A percentile compares a stretch with the other conserved stretches of the same genome.
These are phyloP conservation scores for Aspergillus pseudoterreus DNA, from an alignment of 2,329 filamentous ascomycete genomes.

Conservation along the genomic window DNA sequence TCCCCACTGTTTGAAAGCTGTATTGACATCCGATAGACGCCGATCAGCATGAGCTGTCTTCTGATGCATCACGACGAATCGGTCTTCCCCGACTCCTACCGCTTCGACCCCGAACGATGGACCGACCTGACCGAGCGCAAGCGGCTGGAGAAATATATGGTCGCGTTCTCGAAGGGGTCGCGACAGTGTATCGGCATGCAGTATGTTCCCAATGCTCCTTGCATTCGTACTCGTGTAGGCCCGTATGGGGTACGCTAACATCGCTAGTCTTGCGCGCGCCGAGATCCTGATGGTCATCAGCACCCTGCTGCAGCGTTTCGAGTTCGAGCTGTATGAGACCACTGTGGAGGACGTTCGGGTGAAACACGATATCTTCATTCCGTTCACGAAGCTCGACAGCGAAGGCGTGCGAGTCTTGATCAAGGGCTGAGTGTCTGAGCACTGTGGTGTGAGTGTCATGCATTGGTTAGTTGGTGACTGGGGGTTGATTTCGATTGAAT, in stretches of 20 bases:
- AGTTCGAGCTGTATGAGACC: slow-evolving; percentile 31
- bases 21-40: slow-evolving; percentile 17
- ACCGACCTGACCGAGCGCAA: slow-evolving; percentile 27
- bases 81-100: slow-evolving; percentile 34
- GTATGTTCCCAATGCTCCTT: slow-evolving; percentile 11
- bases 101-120: slow-evolving; percentile 39
- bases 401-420: slow-evolving; percentile 19
- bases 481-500: neutral
- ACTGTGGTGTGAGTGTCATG: neutral
- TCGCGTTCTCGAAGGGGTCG: slow-evolving; percentile 39
- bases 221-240: neutral
- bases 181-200: slow-evolving; percentile 48
- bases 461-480: neutral
- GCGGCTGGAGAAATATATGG: slow-evolving; percentile 33
- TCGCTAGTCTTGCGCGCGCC: slow-evolving; percentile 27
- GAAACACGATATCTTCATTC: slow-evolving; percentile 23
- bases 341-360: slow-evolving; percentile 26
- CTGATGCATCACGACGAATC: slow-evolving; percentile 33
- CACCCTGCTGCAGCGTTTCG: slow-evolving; percentile 25
- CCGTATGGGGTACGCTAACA: neutral
- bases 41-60: slow-evolving; percentile 37
- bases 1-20: too few species aligned
- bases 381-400: slow-evolving; percentile 12
- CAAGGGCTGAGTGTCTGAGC: neutral
- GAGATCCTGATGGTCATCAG: slow-evolving; percentile 31